Base-by-base conservation (phyloP, 108 stramenopile genomes). In the Cyclotella distinguenda region DNA sequence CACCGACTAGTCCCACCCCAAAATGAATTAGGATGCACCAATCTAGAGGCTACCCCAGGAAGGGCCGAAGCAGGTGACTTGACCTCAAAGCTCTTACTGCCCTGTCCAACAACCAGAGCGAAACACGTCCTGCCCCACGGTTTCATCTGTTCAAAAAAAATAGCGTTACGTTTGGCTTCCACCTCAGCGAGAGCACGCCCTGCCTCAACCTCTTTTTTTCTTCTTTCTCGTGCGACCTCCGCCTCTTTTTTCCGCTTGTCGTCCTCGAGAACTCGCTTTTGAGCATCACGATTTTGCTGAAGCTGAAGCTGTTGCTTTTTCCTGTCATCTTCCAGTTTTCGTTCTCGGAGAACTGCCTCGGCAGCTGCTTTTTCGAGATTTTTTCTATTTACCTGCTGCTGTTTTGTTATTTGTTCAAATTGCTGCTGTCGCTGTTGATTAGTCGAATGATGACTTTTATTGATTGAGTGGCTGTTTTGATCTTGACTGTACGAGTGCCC, bases 41-140 rank as follows among this genome's bases (percentile, higher is more conserved):
- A 23, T 26, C 49, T 49, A 21, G 63, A 21, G 2, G 49, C 38
- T 26, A 12, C n/a, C 4, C 51, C 26, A 5, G 25, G 25, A 22
- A 28, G 6, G 15, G 63, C 23, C 1, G 48, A 25, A 51, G 6
- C 6, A 13, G 46, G n/a, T n/a, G n/a, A 49, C 49, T 31, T 49
- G 25, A 35, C 49, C 21, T 49, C 63, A 35, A 10, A n/a, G 16
- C 67, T 67, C 61, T 61, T 62, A 12, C 65, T 39, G 4, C 57
- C 39, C 36, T 53, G 50, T 28, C 60, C 66, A 31, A 68, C 74
- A 25, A 76, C 66, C 47, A 76, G 52, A 9, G 66, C 74, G 39
- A 42, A 64, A n/a, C 61, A 68, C 1, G 45, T 68, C 23, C 74
- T 53, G 4, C 74, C 67, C 74, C 74, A 76, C n/a, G 54, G 48